These are phyloP conservation scores for Lenzites betulinus DNA, from an alignment of 768 basidiomycete genomes.

Conservation along the genomic window DNA sequence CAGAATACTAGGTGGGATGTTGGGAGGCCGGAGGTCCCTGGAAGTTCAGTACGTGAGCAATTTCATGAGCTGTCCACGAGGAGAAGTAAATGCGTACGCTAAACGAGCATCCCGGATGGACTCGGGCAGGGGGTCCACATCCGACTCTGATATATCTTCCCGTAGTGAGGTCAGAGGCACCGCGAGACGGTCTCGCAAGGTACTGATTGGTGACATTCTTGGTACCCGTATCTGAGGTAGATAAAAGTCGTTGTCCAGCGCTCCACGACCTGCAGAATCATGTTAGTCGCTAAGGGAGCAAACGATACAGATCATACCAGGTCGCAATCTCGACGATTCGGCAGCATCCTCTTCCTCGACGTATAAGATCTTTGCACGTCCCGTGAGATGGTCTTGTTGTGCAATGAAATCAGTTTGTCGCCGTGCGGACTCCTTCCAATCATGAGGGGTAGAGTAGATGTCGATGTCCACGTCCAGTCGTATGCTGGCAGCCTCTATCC, in stretches of 20 bases:
- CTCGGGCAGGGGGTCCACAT: conserved; percentile 71
- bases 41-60: too few relatives aligned
- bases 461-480: conserved; percentile 62
- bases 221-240: conserved; percentile 36
- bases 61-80: neutral
- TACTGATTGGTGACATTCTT: conserved; percentile 1
- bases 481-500: conserved; percentile 68
- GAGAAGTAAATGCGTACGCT: conserved; percentile 48
- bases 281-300: conserved; percentile 1
- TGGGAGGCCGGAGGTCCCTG: conserved; percentile 7
- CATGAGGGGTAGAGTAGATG: conserved; percentile 63
- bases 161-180: conserved; percentile 1
- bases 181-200: neutral
- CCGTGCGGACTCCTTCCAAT: conserved; percentile 51
- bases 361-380: conserved; percentile 60
- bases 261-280: conserved; percentile 24
- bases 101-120: conserved; percentile 71
- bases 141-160: conserved; percentile 41
- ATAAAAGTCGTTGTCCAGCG: conserved; percentile 55
- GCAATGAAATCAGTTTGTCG: conserved; percentile 67
- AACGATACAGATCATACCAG: conserved; percentile 23
- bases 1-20: neutral
- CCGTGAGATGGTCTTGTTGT: conserved; percentile 70
- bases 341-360: conserved; percentile 28
- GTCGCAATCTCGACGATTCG: conserved; percentile 14